Percentiles rank a stretch among this genome's conserved stretches.
These are phyloP conservation scores for Funneliformis caledonium DNA, from an alignment of 371 early-diverging fungal species.

Conservation along the genomic window DNA sequence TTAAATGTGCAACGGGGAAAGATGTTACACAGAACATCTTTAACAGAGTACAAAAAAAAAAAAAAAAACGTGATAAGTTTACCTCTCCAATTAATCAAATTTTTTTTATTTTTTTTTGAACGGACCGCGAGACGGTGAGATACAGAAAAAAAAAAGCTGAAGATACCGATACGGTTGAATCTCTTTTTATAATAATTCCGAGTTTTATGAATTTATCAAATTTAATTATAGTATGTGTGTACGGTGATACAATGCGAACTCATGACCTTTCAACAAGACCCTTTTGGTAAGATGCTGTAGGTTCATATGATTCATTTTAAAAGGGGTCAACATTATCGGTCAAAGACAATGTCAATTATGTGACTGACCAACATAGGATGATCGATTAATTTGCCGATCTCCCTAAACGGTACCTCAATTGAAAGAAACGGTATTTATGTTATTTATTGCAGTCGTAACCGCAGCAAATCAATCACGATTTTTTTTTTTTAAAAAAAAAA, in stretches of 20 bases:
- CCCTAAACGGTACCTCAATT: neutral
- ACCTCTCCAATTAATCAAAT: neutral
- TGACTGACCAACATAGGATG: neutral
- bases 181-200: neutral
- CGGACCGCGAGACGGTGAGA: neutral
- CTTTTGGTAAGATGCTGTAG: neutral
- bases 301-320: neutral
- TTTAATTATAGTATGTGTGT: neutral
- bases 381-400: neutral
- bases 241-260: neutral
- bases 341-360: neutral
- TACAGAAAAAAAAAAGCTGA: neutral
- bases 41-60: neutral
- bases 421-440: no score
- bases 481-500: no score
- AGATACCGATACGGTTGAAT: slow-evolving; percentile 8
- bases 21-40: neutral
- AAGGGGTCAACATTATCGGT: no score
- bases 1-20: neutral
- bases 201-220: neutral
- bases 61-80: neutral
- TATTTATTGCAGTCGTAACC: no score
- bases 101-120: no score
- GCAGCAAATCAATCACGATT: no score
- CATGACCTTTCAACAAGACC: neutral